Evolutionary conservation across 2,329 filamentous ascomycete genomes (phyloP).

Genomic region (Teratosphaeria viscida): DNA sequence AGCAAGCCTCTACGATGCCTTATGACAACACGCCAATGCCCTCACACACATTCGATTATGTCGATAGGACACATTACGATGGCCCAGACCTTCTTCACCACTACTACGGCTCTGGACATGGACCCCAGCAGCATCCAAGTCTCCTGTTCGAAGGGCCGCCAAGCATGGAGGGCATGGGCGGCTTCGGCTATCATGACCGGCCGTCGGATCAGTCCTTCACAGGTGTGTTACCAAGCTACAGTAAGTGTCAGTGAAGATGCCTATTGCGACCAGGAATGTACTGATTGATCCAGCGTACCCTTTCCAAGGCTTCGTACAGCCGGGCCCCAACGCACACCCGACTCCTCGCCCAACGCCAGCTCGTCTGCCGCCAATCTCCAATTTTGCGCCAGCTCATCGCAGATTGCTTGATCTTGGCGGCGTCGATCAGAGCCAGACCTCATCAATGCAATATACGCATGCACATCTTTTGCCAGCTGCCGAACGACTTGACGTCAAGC

Average conservation of each 20-base stretch:
- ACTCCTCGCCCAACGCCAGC: neutral
- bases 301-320: neutral
- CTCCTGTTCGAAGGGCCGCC: neutral
- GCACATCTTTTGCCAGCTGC: neutral
- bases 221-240: neutral
- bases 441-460: neutral
- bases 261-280: neutral
- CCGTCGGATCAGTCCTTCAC: neutral
- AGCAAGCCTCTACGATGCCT: neutral
- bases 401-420: neutral
- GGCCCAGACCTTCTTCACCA: neutral
- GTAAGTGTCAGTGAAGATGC: neutral
- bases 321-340: neutral
- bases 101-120: neutral
- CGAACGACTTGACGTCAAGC: neutral
- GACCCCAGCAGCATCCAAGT: neutral
- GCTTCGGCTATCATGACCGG: neutral
- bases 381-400: neutral
- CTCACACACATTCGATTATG: neutral
- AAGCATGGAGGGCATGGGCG: neutral
- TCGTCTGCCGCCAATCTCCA: neutral
- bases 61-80: neutral
- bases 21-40: neutral
- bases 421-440: neutral
- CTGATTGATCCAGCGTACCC: neutral